Conservation (phyloP, 140 eudicot species). For the Flaveria floridana region DNA sequence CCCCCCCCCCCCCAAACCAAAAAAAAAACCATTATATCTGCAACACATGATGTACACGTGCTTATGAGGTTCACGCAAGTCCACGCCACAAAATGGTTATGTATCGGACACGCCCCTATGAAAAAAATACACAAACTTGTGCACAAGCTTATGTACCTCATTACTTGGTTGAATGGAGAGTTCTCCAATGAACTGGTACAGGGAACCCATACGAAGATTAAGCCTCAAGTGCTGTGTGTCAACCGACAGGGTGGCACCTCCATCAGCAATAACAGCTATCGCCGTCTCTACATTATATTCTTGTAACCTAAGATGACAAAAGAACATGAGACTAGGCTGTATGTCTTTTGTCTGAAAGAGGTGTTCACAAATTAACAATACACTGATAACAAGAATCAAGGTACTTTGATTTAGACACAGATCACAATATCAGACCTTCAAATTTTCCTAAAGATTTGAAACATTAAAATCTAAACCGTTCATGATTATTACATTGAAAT, state of each 20-base stretch:
- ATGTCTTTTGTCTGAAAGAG: not conserved
- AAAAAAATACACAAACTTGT: not conserved
- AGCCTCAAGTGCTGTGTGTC: conserved; percentile 64
- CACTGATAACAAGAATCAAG: conserved; percentile 1
- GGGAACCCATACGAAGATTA: conserved; percentile 61
- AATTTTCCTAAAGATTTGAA: not conserved
- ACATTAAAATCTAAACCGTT: not conserved
- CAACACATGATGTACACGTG: not conserved
- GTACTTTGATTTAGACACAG: not conserved
- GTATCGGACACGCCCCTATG: not conserved
- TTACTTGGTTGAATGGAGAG: conserved; percentile 55
- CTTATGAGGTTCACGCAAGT: not conserved
- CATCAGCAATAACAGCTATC: conserved; percentile 67
- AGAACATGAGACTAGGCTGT: not conserved
- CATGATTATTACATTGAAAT: not conserved
- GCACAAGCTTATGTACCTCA: conserved; percentile 46
- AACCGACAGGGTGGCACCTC: conserved; percentile 58
- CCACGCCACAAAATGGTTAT: not conserved
- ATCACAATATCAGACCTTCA: not conserved
- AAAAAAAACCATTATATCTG: not conserved
- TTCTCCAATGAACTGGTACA: conserved; percentile 89
- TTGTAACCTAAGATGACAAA: conserved; percentile 52
- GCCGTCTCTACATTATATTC: conserved; percentile 65
- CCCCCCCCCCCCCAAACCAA: not conserved
- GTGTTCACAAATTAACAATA: not conserved